These are phyloP conservation scores for Jatropha curcas DNA, from an alignment of 345 rosid genomes.

Conservation along the genomic window DNA sequence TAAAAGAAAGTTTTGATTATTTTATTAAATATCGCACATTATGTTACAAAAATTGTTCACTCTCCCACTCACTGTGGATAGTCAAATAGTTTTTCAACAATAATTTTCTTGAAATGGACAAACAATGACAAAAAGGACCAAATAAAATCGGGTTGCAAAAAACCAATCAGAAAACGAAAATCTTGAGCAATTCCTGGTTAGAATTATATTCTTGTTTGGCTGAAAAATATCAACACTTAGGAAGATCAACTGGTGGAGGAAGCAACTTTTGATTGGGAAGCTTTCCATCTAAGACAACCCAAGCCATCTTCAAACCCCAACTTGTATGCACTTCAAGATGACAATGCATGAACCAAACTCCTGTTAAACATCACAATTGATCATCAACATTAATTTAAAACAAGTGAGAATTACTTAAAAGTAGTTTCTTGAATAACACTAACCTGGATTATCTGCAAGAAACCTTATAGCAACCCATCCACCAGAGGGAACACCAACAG, in stretches of 20 bases:
- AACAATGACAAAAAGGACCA: neutral
- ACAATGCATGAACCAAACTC: slow-evolving; percentile 35
- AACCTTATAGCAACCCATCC: slow-evolving; percentile 15
- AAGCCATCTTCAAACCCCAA: slow-evolving; percentile 34
- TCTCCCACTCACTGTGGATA: neutral
- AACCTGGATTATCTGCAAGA: slow-evolving; percentile 17
- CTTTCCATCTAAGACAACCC: slow-evolving; percentile 31
- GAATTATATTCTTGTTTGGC: neutral
- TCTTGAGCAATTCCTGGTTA: neutral
- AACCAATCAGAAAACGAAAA: neutral
- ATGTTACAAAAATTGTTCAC: neutral
- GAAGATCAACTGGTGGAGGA: slow-evolving; percentile 27
- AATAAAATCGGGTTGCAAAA: neutral
- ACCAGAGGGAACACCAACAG: slow-evolving; percentile 11
- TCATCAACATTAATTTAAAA: neutral
- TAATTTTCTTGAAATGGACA: neutral
- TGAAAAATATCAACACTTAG: slow-evolving; percentile 2
- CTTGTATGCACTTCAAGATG: slow-evolving; percentile 33
- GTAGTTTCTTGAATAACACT: neutral
- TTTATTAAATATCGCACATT: neutral
- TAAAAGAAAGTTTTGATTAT: neutral
- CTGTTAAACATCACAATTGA: neutral
- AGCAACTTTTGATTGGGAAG: slow-evolving; percentile 26
- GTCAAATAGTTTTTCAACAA: neutral
- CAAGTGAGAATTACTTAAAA: neutral